A percentile compares a stretch with the other conserved stretches of the same genome.
phyloP scores from a whole-genome alignment of 2,329 filamentous ascomycete species.

The Fusarium drepaniforme region DNA sequence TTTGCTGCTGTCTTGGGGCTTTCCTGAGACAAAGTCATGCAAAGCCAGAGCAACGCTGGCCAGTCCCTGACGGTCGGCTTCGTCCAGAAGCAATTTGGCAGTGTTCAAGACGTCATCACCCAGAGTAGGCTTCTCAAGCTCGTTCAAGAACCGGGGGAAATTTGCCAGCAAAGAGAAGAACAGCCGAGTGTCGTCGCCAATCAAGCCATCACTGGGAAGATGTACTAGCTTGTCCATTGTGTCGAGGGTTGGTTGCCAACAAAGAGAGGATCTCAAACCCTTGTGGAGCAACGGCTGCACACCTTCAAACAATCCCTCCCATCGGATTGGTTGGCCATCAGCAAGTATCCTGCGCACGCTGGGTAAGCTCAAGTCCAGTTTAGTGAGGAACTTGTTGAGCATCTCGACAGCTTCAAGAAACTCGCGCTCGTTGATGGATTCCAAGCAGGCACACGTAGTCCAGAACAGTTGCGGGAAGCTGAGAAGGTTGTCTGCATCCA shows the following conservation, averaged over 20 bases:
- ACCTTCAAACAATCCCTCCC: slow-evolving; percentile 91
- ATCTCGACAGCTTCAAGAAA: slow-evolving; percentile 93
- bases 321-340: slow-evolving; percentile 84
- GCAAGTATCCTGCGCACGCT: slow-evolving; percentile 77
- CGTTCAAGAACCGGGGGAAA: slow-evolving; percentile 84
- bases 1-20: slow-evolving; percentile 74
- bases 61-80: slow-evolving; percentile 80
- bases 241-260: slow-evolving; percentile 81
- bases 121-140: slow-evolving; percentile 75
- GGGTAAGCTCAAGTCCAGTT: slow-evolving; percentile 82
- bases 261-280: slow-evolving; percentile 87
- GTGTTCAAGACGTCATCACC: slow-evolving; percentile 69
- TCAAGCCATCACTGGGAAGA: slow-evolving; percentile 82
- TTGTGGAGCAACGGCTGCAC: slow-evolving; percentile 90
- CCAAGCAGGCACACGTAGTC: slow-evolving; percentile 95
- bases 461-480: slow-evolving; percentile 97
- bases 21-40: slow-evolving; percentile 75
- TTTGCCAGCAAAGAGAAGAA: slow-evolving; percentile 94
- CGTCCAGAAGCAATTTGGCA: slow-evolving; percentile 76
- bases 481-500: slow-evolving; percentile 82
- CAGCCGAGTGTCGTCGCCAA: slow-evolving; percentile 85
- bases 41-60: slow-evolving; percentile 76
- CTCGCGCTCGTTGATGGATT: slow-evolving; percentile 96
- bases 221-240: slow-evolving; percentile 83
- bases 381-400: slow-evolving; percentile 87